Evolutionary conservation across 306 rosid genomes (phyloP).

Genomic region (Prunus mira): DNA sequence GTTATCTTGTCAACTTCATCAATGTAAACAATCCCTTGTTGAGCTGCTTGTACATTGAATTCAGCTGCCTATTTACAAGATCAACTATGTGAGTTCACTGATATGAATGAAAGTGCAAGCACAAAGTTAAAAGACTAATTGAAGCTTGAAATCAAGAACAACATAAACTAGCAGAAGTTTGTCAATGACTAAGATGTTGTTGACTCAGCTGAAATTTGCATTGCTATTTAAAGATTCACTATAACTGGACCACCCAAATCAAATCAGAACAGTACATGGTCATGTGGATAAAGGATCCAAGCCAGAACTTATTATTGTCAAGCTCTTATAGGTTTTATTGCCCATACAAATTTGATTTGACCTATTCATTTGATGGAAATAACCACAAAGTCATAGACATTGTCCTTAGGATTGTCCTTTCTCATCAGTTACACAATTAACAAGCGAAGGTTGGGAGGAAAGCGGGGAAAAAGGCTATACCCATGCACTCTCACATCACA

Average conservation of each 20-base stretch:
- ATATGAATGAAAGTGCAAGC: conserved; percentile 2
- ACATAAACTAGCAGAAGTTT: background rate
- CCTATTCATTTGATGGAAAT: background rate
- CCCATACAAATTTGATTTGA: background rate
- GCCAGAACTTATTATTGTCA: background rate
- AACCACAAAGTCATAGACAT: background rate
- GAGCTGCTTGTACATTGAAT: conserved; percentile 97
- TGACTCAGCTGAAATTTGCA: background rate
- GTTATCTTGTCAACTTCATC: conserved; percentile 99
- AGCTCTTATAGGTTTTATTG: background rate
- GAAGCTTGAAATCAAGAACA: conserved; percentile 2
- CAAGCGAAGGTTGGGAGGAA: background rate
- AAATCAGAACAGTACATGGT: background rate
- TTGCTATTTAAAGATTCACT: background rate
- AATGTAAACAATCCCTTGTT: conserved; percentile 94
- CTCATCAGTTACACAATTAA: background rate
- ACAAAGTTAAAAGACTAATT: background rate
- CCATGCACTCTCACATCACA: background rate
- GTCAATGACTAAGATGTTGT: background rate
- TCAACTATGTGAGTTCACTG: conserved; percentile 18
- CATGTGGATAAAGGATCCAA: background rate
- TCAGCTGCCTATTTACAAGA: conserved; percentile 73
- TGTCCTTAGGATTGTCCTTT: background rate
- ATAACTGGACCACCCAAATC: background rate
- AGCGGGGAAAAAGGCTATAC: background rate